Percentiles rank a stretch among this genome's conserved stretches.
phyloP scores from a whole-genome alignment of 371 early-diverging fungal species.

The Lichtheimia ramosa region DNA sequence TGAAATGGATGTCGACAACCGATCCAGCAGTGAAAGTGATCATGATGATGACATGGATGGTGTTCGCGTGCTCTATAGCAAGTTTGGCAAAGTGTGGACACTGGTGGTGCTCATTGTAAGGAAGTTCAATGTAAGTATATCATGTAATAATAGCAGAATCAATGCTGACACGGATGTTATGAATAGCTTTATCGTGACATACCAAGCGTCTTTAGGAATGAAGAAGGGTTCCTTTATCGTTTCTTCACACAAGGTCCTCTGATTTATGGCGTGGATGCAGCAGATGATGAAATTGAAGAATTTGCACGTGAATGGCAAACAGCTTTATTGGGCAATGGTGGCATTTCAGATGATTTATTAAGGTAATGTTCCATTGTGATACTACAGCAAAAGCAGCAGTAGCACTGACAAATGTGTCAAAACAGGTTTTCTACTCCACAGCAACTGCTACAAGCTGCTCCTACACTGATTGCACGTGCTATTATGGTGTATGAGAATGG shows the following conservation, averaged over 20 bases:
- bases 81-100: conserved; percentile 47
- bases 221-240: conserved; percentile 30
- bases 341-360: conserved; percentile 34
- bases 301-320: conserved; percentile 34
- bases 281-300: conserved; percentile 21
- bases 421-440: conserved; percentile 29
- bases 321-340: conserved; percentile 31
- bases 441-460: conserved; percentile 23
- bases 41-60: conserved; percentile 35
- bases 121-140: conserved; percentile 34
- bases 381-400: too few relatives aligned
- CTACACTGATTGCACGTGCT: conserved; percentile 32
- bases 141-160: background rate
- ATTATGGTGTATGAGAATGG: conserved; percentile 23
- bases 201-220: conserved; percentile 25
- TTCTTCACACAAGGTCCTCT: conserved; percentile 31
- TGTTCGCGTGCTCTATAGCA: conserved; percentile 27
- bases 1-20: conserved; percentile 27
- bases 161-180: background rate
- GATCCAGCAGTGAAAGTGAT: conserved; percentile 11
- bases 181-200: conserved; percentile 30
- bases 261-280: conserved; percentile 27
- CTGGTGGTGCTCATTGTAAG: conserved; percentile 26
- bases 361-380: conserved; percentile 16
- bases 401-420: background rate